These are phyloP conservation scores for Ascobolus immersus DNA, from an alignment of 495 filamentous ascomycete species.

Conservation along the genomic window DNA sequence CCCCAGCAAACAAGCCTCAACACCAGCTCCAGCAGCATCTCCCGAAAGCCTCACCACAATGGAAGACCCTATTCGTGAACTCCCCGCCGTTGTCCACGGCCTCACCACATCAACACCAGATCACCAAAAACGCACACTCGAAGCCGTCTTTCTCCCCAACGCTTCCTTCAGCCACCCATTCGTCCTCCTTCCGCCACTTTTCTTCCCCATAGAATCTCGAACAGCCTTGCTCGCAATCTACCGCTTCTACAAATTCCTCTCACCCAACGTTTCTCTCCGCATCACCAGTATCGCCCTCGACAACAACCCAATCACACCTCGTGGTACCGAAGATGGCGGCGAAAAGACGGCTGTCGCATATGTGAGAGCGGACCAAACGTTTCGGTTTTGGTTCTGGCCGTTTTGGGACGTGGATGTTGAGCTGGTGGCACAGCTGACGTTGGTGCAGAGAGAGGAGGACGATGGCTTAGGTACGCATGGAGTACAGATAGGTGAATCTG, in stretches of 20 bases:
- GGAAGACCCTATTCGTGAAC: slow-evolving; percentile 28
- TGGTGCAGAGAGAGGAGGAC: too few relatives aligned
- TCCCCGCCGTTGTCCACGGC: slow-evolving; percentile 34
- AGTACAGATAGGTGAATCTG: too few relatives aligned
- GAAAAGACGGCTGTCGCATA: slow-evolving; percentile 13
- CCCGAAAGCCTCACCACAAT: slow-evolving; percentile 17
- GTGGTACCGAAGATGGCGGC: slow-evolving; percentile 8
- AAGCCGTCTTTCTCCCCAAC: slow-evolving; percentile 41
- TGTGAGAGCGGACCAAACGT: too few relatives aligned
- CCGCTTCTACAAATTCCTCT: slow-evolving; percentile 69
- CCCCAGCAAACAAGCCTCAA: too few relatives aligned
- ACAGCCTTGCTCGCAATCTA: slow-evolving; percentile 41
- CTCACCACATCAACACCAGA: slow-evolving; percentile 39
- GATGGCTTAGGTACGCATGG: too few relatives aligned
- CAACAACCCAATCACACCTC: too few relatives aligned
- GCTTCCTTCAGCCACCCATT: slow-evolving; percentile 60
- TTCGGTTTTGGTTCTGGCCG: too few relatives aligned
- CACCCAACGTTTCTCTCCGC: slow-evolving; percentile 41
- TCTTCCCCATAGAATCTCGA: slow-evolving; percentile 28
- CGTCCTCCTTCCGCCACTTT: slow-evolving; percentile 37
- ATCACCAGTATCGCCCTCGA: slow-evolving; percentile 57
- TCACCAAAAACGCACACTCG: slow-evolving; percentile 34
- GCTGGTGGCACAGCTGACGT: too few relatives aligned
- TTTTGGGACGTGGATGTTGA: too few relatives aligned
- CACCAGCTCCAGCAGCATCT: too few relatives aligned